Base-by-base conservation (phyloP, 164 flowering plant genomes). In the Umbellularia californica region DNA sequence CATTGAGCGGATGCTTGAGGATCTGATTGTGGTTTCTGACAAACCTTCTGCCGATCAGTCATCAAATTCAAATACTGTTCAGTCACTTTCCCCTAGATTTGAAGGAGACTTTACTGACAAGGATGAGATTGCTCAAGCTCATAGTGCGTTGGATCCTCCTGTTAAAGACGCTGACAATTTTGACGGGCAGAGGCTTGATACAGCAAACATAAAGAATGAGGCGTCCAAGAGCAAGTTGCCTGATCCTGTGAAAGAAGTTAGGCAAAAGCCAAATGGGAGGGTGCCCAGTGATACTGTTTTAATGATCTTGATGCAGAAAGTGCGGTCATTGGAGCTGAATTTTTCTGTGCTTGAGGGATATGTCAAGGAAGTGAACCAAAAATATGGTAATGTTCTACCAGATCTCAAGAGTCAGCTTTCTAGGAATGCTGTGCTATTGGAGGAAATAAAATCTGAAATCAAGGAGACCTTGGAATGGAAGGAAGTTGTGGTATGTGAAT, bases 281-380 rank as follows among this genome's bases (percentile, higher is more conserved):
- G 78, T 88, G 72, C 90, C 89, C 4, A 82, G 90, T 27, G 95
- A 90, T 77, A 87, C 88, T 30, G 94, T 89, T 69, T 79, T 93
- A 52, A 93, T 88, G 84, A 88, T 93, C 30, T 80, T 93, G 83
- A 87, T 92, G 91, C 97, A 92, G 83, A 91, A 89, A 78, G 90
- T 92, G 63, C 81, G 86, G 80, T 82, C 88, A 15, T 82, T 93
- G 13, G 98, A 93, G 81, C 50, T 79, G 70, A 90, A 86, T 73
- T 83, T 93, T 60, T 86, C 92, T 47, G 85, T 88, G 35, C 81
- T 93, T 72, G 95, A 90, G 87, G 91, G 87, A 70, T 90, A 87
- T 76, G 77, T 90, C 69, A 85, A 86, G 79, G 91, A 88, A 78
- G 71, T 87, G 69, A 88, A 88, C 79, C 81, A 77, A 35, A 86